Evolutionary conservation across 2,329 filamentous ascomycete genomes (phyloP).

Genomic region (Scedosporium dehoogii): DNA sequence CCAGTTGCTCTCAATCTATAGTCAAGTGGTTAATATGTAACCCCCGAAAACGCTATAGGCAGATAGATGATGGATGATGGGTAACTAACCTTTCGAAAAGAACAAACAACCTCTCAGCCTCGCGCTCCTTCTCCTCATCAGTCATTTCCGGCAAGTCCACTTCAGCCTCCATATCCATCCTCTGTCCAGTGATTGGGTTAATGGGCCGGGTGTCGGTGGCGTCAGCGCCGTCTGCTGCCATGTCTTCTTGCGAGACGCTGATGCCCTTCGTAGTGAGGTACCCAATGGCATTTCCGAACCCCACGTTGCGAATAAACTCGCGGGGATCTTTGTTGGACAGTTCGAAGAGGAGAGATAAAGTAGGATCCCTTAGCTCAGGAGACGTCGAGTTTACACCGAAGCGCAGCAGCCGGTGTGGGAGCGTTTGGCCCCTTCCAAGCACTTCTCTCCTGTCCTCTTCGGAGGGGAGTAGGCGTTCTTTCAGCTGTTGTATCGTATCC

Average conservation of each 20-base stretch:
- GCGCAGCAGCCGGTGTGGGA: conserved; percentile 68
- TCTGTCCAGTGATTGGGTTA: conserved; percentile 84
- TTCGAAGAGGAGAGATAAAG: conserved; percentile 76
- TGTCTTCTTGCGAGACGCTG: conserved; percentile 11
- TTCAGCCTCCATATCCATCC: conserved; percentile 55
- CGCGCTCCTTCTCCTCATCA: conserved; percentile 80
- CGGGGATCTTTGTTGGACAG: conserved; percentile 72
- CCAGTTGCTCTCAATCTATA: conserved; percentile 59
- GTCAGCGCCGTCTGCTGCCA: conserved; percentile 5
- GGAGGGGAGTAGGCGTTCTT: conserved; percentile 61
- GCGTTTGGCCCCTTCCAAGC: conserved; percentile 62
- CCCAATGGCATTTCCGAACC: conserved; percentile 87
- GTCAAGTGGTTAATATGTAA: conserved; percentile 5
- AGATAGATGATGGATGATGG: neutral
- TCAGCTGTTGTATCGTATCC: conserved; percentile 44
- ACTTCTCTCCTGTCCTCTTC: conserved; percentile 66
- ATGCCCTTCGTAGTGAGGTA: conserved; percentile 56
- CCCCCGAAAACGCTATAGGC: neutral
- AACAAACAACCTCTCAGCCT: conserved; percentile 83
- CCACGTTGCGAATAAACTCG: conserved; percentile 81
- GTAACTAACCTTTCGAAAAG: conserved; percentile 67
- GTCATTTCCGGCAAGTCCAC: conserved; percentile 66
- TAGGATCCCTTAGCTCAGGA: conserved; percentile 61
- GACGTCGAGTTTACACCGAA: conserved; percentile 66
- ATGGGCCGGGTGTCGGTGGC: conserved; percentile 37